These are phyloP conservation scores for Colletotrichum lini DNA, from an alignment of 2,329 filamentous ascomycete species.

Conservation along the genomic window DNA sequence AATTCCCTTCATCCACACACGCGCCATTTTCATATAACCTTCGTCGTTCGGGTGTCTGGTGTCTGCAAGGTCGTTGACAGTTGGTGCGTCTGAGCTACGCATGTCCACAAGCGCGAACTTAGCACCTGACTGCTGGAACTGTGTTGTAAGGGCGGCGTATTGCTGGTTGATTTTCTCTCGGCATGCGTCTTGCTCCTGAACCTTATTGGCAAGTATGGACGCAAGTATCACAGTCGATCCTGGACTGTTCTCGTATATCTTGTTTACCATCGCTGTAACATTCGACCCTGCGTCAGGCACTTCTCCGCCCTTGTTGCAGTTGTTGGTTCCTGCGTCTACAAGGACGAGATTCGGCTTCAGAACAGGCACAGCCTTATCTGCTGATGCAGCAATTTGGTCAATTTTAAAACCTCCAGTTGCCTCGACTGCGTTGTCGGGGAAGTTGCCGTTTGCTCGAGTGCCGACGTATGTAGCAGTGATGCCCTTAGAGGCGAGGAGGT, in stretches of 20 bases:
- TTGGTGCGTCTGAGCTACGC: constrained; percentile 41
- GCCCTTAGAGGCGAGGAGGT: constrained; percentile 28
- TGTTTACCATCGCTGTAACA: constrained; percentile 39
- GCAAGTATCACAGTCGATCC: constrained; percentile 39
- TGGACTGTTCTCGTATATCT: constrained; percentile 39
- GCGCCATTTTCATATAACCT: constrained; percentile 40
- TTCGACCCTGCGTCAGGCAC: constrained; percentile 35
- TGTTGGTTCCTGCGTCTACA: constrained; percentile 45
- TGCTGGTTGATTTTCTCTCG: constrained; percentile 44
- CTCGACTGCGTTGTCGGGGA: constrained; percentile 35
- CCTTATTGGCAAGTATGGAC: constrained; percentile 35
- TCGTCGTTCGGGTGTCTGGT: constrained; percentile 37
- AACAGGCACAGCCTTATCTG: constrained; percentile 24
- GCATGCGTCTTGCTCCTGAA: constrained; percentile 34
- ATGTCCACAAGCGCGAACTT: constrained; percentile 45
- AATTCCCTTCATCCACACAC: constrained; percentile 39
- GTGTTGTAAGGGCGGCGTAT: constrained; percentile 26
- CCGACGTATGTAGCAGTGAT: constrained; percentile 32
- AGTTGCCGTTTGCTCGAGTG: constrained; percentile 27
- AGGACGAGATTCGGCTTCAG: constrained; percentile 44
- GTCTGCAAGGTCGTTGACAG: constrained; percentile 38
- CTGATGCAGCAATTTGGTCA: constrained; percentile 29
- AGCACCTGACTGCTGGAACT: constrained; percentile 32
- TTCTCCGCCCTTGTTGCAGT: constrained; percentile 41
- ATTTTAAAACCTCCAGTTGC: constrained; percentile 33